These are phyloP conservation scores for Pythium guiyangense DNA, from an alignment of 352 stramenopile species.

Conservation along the genomic window DNA sequence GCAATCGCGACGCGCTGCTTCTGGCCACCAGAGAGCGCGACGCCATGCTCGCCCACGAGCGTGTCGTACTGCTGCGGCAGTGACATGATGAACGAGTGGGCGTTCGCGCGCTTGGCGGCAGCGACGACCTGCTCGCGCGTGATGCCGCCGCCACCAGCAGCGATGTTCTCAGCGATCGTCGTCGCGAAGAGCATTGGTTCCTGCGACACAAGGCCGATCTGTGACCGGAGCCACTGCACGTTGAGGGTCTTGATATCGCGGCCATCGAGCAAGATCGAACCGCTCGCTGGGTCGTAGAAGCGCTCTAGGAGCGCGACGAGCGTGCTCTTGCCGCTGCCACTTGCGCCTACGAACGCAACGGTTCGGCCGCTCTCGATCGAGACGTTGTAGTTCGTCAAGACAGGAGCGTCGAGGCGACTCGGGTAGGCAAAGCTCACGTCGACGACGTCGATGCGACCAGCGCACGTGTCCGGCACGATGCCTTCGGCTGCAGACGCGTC, in stretches of 20 bases:
- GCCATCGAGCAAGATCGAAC: constrained; percentile 55
- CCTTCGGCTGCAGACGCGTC: constrained; percentile 27
- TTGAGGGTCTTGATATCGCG: constrained; percentile 70
- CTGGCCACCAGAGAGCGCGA: constrained; percentile 30
- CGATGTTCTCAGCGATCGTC: constrained; percentile 91
- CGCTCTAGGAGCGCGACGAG: constrained; percentile 6
- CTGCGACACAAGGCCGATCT: constrained; percentile 75
- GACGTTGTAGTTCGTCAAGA: constrained; percentile 2
- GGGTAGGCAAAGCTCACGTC: constrained; percentile 22
- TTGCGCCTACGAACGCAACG: constrained; percentile 3
- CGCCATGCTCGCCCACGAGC: constrained; percentile 29
- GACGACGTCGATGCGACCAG: constrained; percentile 36
- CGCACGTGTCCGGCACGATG: constrained; percentile 17
- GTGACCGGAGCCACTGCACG: constrained; percentile 10
- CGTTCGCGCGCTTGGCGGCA: constrained; percentile 36
- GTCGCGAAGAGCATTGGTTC: constrained; percentile 87
- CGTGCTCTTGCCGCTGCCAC: constrained; percentile 9
- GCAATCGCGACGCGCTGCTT: constrained; percentile 35
- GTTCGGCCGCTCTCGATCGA: background rate
- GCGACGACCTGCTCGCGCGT: constrained; percentile 3
- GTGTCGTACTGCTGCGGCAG: constrained; percentile 88
- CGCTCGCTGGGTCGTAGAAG: constrained; percentile 8
- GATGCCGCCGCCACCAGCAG: constrained; percentile 27
- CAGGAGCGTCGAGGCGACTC: background rate
- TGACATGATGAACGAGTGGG: constrained; percentile 59